phyloP scores from a whole-genome alignment of 2,329 filamentous ascomycete species.

The Torrubiellomyces zombiae region DNA sequence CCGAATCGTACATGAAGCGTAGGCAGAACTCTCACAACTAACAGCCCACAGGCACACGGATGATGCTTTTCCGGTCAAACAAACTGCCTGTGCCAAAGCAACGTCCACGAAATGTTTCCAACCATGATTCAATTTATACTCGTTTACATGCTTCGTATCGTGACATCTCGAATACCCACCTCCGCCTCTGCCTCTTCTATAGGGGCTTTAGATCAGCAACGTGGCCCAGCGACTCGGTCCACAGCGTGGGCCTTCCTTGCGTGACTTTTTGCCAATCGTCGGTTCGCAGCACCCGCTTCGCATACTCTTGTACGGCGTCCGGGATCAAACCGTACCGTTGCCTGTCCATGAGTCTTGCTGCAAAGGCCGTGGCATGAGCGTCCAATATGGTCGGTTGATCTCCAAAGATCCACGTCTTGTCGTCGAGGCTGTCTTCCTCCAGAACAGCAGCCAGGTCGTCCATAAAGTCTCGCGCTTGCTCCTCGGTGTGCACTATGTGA shows the following conservation, averaged over 20 bases:
- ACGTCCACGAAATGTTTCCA: no score
- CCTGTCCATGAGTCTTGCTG: constrained; percentile 10
- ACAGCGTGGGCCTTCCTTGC: constrained; percentile 11
- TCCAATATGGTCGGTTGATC: constrained; percentile 13
- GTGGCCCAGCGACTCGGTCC: constrained; percentile 8
- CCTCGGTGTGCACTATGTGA: constrained; percentile 10
- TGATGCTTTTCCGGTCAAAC: no score
- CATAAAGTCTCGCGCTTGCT: constrained; percentile 9
- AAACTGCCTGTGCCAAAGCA: no score
- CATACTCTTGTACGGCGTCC: constrained; percentile 8
- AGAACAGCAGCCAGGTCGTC: constrained; percentile 7
- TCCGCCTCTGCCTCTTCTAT: no score
- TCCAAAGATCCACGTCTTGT: constrained; percentile 12
- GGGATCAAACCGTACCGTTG: constrained; percentile 10
- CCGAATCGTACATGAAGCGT: no score
- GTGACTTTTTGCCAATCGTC: constrained; percentile 11
- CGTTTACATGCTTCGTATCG: no score
- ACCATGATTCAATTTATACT: no score
- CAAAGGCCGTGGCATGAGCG: constrained; percentile 10
- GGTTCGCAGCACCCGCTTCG: constrained; percentile 7
- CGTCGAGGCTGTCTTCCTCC: constrained; percentile 3
- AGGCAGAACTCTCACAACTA: no score
- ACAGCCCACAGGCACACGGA: no score
- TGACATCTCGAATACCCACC: no score
- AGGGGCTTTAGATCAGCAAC: constrained; percentile 7